A percentile compares a stretch with the other conserved stretches of the same genome.
These are phyloP conservation scores for Wickerhamomyces chambardii DNA, from an alignment of 805 yeast genomes.

Conservation along the genomic window DNA sequence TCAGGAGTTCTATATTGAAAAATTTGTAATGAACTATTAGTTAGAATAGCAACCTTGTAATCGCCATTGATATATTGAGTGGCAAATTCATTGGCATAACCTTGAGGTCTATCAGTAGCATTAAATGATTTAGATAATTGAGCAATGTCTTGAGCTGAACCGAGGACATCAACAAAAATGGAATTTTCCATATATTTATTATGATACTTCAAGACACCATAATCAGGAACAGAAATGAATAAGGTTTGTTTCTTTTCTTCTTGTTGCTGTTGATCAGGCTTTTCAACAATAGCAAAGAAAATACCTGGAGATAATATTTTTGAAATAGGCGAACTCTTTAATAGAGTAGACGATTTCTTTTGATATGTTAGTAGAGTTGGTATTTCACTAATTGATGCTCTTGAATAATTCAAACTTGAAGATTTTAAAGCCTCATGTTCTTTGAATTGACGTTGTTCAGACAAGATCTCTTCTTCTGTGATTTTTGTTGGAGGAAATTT, in stretches of 20 bases:
- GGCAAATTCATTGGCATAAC: slow-evolving; percentile 81
- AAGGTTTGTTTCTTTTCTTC: slow-evolving; percentile 30
- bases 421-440: slow-evolving; percentile 23
- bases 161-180: slow-evolving; percentile 55
- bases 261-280: slow-evolving; percentile 7
- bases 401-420: slow-evolving; percentile 12
- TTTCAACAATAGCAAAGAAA: slow-evolving; percentile 54
- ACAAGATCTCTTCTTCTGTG: slow-evolving; percentile 18
- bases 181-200: slow-evolving; percentile 74
- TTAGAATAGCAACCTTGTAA: slow-evolving; percentile 71
- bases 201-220: slow-evolving; percentile 71
- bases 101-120: slow-evolving; percentile 68
- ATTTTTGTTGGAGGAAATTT: slow-evolving; percentile 60
- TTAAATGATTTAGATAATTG: slow-evolving; percentile 63
- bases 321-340: slow-evolving; percentile 48
- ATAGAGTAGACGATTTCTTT: slow-evolving; percentile 44
- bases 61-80: slow-evolving; percentile 69
- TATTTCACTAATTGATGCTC: slow-evolving; percentile 19
- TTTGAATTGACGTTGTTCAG: slow-evolving; percentile 14
- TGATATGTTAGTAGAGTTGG: slow-evolving; percentile 34
- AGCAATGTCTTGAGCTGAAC: slow-evolving; percentile 61
- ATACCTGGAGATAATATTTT: slow-evolving; percentile 80
- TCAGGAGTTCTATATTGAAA: slow-evolving; percentile 78
- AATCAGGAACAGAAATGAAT: slow-evolving; percentile 76
- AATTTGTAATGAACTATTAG: slow-evolving; percentile 68